Evolutionary conservation across 2,329 filamentous ascomycete species (phyloP).

Genomic region (Scedosporium dehoogii): DNA sequence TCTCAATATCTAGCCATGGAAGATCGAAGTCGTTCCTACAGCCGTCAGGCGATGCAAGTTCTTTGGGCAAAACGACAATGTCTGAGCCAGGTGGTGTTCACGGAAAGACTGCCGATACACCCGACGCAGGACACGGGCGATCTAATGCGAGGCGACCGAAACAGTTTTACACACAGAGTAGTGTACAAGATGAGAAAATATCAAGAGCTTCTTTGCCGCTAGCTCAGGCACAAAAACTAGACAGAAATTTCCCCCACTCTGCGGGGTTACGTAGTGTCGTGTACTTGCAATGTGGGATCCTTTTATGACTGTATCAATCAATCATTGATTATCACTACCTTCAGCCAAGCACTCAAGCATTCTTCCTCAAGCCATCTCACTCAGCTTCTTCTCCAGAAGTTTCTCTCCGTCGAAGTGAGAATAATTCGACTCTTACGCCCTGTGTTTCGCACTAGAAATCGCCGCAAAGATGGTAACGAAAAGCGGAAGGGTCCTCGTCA

Average conservation of each 20-base stretch:
- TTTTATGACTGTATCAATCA: background rate
- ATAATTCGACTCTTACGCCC: background rate
- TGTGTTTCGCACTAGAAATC: background rate
- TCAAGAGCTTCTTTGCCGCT: background rate
- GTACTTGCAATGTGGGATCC: no score
- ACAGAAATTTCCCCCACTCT: background rate
- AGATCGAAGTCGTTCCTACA: no score
- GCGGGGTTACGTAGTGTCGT: conserved; percentile 1
- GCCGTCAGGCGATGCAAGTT: no score
- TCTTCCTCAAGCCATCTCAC: background rate
- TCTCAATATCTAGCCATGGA: no score
- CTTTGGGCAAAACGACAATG: no score
- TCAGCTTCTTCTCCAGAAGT: background rate
- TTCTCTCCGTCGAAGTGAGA: background rate
- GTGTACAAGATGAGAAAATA: background rate
- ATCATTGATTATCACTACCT: background rate
- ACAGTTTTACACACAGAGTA: background rate
- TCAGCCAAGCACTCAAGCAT: background rate
- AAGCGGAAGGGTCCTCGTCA: conserved; percentile 55
- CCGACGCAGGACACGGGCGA: background rate
- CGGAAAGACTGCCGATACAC: background rate
- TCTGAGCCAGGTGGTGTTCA: background rate
- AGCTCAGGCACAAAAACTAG: background rate
- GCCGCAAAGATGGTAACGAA: background rate
- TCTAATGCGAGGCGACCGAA: background rate